A percentile compares a stretch with the other conserved stretches of the same genome.
Conservation (phyloP, 2,329 filamentous ascomycete genomes). For the Nothomitra cinnamomea region DNA sequence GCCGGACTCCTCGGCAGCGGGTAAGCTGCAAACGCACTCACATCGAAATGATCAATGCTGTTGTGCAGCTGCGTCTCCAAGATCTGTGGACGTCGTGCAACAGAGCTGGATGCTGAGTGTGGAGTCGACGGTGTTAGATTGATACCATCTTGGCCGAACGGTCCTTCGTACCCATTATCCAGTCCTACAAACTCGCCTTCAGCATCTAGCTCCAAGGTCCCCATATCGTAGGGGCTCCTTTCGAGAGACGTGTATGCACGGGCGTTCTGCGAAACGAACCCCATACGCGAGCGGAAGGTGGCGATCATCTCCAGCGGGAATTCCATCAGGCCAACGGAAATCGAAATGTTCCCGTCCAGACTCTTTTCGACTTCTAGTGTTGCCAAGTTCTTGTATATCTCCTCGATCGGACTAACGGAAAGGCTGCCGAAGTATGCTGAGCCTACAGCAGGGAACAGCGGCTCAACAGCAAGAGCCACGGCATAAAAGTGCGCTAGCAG, state of each 20-base stretch:
- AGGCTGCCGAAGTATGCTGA: slow-evolving; percentile 75
- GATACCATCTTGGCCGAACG: neutral
- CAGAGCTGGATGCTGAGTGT: neutral
- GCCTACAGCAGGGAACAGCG: slow-evolving; percentile 80
- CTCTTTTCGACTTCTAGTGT: slow-evolving; percentile 44
- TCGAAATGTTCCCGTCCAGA: slow-evolving; percentile 37
- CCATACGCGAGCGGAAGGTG: slow-evolving; percentile 52
- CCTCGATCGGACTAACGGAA: slow-evolving; percentile 64
- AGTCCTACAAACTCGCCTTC: slow-evolving; percentile 2
- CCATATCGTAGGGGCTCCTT: slow-evolving; percentile 28
- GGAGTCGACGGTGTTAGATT: neutral
- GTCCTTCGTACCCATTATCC: neutral
- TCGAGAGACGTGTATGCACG: slow-evolving; percentile 42
- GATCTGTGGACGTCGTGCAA: neutral
- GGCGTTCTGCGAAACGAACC: slow-evolving; percentile 39
- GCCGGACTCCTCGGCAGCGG: neutral
- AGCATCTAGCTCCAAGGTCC: slow-evolving; percentile 1
- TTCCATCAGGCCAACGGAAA: slow-evolving; percentile 51
- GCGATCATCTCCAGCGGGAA: slow-evolving; percentile 52
- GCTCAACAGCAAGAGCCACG: slow-evolving; percentile 71
- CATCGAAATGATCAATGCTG: neutral
- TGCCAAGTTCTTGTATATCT: slow-evolving; percentile 62
- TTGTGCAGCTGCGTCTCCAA: neutral
- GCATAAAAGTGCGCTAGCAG: slow-evolving; percentile 87
- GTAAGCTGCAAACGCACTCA: neutral